Conservation (phyloP, 2,329 filamentous ascomycete species). For the Diaporthe caulivora region DNA sequence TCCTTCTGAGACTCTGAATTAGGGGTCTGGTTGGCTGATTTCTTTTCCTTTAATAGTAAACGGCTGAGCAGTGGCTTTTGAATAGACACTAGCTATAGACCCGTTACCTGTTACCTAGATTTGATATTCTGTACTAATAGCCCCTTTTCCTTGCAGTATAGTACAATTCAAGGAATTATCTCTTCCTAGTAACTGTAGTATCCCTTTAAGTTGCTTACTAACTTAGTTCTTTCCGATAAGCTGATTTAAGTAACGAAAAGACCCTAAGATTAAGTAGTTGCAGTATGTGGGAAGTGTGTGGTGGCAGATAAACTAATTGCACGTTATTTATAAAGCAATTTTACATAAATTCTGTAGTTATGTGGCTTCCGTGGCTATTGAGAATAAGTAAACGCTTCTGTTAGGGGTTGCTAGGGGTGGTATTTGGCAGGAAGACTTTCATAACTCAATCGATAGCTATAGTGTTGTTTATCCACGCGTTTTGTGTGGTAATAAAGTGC, state of each 20-base stretch:
- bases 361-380: not conserved
- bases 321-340: not conserved
- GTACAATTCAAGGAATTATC: not conserved
- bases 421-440: not conserved
- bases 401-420: not conserved
- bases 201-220: not conserved
- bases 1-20: not conserved
- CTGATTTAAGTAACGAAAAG: not conserved
- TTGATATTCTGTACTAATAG: not conserved
- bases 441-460: not conserved
- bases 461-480: not conserved
- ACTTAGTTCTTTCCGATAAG: not conserved
- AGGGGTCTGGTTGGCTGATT: not conserved
- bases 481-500: not conserved
- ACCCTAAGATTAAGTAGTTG: not conserved
- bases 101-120: not conserved
- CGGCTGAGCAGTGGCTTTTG: not conserved
- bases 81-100: not conserved
- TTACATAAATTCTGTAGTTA: not conserved
- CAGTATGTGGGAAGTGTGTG: not conserved
- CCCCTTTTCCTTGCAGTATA: not conserved
- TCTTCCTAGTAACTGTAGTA: not conserved
- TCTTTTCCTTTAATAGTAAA: not conserved
- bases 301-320: not conserved
- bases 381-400: not conserved